These are phyloP conservation scores for Phellopilus nigrolimitatus DNA, from an alignment of 1,284 basidiomycete genomes.

Conservation along the genomic window DNA sequence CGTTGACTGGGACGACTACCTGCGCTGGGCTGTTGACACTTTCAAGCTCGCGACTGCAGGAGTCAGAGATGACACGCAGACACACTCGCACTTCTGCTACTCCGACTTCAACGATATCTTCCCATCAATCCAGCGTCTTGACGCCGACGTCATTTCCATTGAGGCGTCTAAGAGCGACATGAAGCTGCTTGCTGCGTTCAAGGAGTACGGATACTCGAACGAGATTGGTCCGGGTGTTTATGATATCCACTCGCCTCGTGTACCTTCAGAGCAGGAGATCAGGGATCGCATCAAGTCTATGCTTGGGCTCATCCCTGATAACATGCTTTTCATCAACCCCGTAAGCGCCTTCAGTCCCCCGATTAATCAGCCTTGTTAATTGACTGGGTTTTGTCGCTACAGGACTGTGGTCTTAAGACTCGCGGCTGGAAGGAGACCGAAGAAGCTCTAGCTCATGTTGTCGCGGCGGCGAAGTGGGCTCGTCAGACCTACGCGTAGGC, in stretches of 20 bases:
- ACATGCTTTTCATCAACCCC: slow-evolving; percentile 91
- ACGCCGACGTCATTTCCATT: slow-evolving; percentile 99
- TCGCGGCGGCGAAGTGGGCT: slow-evolving; percentile 87
- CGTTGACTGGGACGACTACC: slow-evolving; percentile 91
- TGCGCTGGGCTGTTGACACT: slow-evolving; percentile 96
- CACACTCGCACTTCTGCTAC: slow-evolving; percentile 98
- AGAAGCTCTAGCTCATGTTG: slow-evolving; percentile 84
- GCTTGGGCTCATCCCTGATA: slow-evolving; percentile 73
- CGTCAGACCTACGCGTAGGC: slow-evolving; percentile 74
- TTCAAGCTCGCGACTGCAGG: slow-evolving; percentile 96
- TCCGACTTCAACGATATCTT: slow-evolving; percentile 98
- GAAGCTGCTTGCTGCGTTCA: slow-evolving; percentile 96
- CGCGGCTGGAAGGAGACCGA: slow-evolving; percentile 97
- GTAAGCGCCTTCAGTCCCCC: slow-evolving; percentile 47
- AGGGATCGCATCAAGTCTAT: slow-evolving; percentile 87
- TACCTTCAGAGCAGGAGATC: slow-evolving; percentile 92
- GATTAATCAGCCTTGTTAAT: slow-evolving; percentile 14
- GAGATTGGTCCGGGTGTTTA: slow-evolving; percentile 98
- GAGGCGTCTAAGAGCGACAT: slow-evolving; percentile 98
- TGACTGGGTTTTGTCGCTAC: slow-evolving; percentile 12
- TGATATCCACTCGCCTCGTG: slow-evolving; percentile 99
- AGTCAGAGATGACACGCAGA: slow-evolving; percentile 88
- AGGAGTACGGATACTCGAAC: slow-evolving; percentile 94
- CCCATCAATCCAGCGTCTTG: slow-evolving; percentile 94
- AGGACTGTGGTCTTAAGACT: slow-evolving; percentile 88